Evolutionary conservation across 805 yeast species (phyloP).

Genomic region (Scheffersomyces ergatensis): DNA sequence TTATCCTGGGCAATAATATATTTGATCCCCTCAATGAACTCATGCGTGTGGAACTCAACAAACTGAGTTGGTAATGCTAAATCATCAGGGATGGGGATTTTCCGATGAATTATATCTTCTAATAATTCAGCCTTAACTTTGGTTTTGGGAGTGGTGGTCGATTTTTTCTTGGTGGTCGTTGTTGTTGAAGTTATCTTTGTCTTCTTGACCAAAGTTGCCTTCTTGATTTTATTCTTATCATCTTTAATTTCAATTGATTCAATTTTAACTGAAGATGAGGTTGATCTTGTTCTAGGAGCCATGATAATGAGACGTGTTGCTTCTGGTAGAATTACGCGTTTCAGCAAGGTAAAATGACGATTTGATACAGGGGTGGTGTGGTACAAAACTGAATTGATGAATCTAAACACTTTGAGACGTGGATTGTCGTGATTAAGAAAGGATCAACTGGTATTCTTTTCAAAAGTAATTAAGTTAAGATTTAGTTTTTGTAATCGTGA

Average conservation of each 20-base stretch:
- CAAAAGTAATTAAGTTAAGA: too few species aligned
- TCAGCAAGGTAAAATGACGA: not conserved
- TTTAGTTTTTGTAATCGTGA: too few species aligned
- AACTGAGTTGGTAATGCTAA: constrained; percentile 25
- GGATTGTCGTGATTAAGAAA: too few species aligned
- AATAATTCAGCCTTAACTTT: constrained; percentile 6
- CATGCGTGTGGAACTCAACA: constrained; percentile 27
- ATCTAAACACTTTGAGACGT: too few species aligned
- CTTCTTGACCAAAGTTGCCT: not conserved
- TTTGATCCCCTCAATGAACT: constrained; percentile 30
- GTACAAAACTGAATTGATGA: too few species aligned
- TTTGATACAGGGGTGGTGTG: too few species aligned
- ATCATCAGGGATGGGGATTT: constrained; percentile 11
- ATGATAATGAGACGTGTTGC: not conserved
- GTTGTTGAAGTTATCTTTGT: too few species aligned
- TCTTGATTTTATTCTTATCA: not conserved
- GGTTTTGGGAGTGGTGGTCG: not conserved
- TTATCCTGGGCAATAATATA: constrained; percentile 30
- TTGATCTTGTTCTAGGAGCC: not conserved
- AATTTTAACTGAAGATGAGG: not conserved
- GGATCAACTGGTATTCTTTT: too few species aligned
- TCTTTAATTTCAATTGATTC: not conserved
- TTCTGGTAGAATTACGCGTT: not conserved
- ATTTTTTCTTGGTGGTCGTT: not conserved
- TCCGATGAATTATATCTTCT: constrained; percentile 15